Conservation (phyloP, 2,329 filamentous ascomycete genomes). For the Aspergillus sp. region DNA sequence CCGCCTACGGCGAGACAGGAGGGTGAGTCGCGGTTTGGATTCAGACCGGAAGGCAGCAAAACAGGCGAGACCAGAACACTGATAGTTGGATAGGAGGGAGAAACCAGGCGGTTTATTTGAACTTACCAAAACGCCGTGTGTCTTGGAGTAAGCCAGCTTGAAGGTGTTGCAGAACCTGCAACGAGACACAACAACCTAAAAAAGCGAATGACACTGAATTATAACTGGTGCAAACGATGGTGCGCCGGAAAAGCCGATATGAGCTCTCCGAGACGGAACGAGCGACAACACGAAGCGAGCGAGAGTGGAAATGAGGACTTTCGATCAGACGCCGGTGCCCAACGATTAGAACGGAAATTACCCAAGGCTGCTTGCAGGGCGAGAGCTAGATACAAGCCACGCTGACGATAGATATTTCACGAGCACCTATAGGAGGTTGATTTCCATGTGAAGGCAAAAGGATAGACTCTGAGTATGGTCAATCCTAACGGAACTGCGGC, state of each 20-base stretch:
- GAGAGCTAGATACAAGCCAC: slow-evolving; percentile 23
- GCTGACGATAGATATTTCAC: slow-evolving; percentile 20
- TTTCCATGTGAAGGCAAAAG: slow-evolving; percentile 19
- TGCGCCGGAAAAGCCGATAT: slow-evolving; percentile 34
- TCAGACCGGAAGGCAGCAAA: slow-evolving; percentile 1
- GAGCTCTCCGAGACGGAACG: slow-evolving; percentile 45
- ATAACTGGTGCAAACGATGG: slow-evolving; percentile 39
- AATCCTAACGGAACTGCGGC: slow-evolving; percentile 11
- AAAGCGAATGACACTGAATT: slow-evolving; percentile 50
- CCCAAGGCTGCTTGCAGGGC: slow-evolving; percentile 33
- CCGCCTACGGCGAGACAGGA: slow-evolving; percentile 19
- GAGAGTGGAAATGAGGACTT: slow-evolving; percentile 29
- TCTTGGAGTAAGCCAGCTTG: slow-evolving; percentile 52
- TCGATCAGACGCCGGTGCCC: slow-evolving; percentile 36
- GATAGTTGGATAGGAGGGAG: slow-evolving; percentile 22
- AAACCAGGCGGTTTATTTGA: slow-evolving; percentile 18
- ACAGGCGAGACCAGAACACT: background rate
- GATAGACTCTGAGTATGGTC: slow-evolving; percentile 8
- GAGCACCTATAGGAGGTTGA: slow-evolving; percentile 19
- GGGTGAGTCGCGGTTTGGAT: slow-evolving; percentile 17
- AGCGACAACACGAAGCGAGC: slow-evolving; percentile 40
- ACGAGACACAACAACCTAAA: slow-evolving; percentile 40
- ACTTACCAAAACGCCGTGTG: slow-evolving; percentile 47
- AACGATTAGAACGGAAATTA: slow-evolving; percentile 27
- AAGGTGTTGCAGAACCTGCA: slow-evolving; percentile 48